Conservation (phyloP, 192 early-diverging fungal genomes). For the Gonapodya sp. region DNA sequence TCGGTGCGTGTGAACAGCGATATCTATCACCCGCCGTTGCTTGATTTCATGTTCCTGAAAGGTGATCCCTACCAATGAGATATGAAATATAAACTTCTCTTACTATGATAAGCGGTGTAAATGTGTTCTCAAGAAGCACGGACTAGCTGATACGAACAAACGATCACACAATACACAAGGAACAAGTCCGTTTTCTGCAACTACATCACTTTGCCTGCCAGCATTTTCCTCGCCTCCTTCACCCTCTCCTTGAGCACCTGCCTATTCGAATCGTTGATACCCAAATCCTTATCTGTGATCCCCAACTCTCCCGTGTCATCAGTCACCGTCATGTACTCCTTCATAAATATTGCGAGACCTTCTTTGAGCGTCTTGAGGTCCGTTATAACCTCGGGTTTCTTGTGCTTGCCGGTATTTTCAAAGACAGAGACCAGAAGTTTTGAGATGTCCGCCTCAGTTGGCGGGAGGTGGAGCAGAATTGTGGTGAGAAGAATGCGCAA, state of each 20-base stretch:
- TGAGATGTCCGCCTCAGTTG: constrained; percentile 26
- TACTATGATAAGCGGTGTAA: no score
- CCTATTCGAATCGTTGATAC: constrained; percentile 50
- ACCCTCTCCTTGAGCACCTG: constrained; percentile 56
- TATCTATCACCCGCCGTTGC: no score
- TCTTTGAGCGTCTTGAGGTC: constrained; percentile 58
- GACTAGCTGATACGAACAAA: no score
- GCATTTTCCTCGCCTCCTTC: constrained; percentile 53
- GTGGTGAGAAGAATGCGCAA: constrained; percentile 65
- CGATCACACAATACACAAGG: no score
- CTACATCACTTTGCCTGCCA: constrained; percentile 14
- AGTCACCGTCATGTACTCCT: constrained; percentile 56
- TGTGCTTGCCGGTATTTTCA: constrained; percentile 12
- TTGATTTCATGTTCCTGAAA: no score
- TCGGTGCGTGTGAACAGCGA: not conserved
- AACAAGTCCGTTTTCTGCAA: no score
- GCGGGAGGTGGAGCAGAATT: constrained; percentile 47
- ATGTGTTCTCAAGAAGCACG: no score
- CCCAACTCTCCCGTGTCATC: constrained; percentile 23
- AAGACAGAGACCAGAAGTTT: constrained; percentile 23
- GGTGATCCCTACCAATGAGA: no score
- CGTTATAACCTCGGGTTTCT: constrained; percentile 31
- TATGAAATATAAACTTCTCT: no score
- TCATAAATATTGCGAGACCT: constrained; percentile 75
- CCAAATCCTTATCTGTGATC: constrained; percentile 16